phyloP scores from a whole-genome alignment of 257 asterid species.

The Lithospermum erythrorhizon region DNA sequence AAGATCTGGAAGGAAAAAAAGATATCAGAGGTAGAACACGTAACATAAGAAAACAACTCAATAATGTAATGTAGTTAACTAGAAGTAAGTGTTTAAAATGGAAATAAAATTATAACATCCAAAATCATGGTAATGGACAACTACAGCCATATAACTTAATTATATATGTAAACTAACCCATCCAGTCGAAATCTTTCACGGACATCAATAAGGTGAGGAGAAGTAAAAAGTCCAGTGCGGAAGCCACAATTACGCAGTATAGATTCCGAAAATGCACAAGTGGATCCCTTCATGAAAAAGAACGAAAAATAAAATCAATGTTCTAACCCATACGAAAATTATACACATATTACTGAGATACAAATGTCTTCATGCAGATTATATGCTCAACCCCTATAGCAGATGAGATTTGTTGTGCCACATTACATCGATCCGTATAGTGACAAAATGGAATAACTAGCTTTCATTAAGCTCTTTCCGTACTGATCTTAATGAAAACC shows the following conservation, averaged over 20 bases:
- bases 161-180: conserved; percentile 44
- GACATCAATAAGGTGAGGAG: conserved; percentile 95
- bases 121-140: neutral
- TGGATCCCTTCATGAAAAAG: conserved; percentile 64
- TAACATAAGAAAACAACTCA: too few relatives aligned
- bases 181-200: conserved; percentile 88
- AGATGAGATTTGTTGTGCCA: neutral
- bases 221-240: conserved; percentile 87
- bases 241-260: conserved; percentile 87
- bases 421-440: neutral
- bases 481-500: neutral
- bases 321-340: conserved; percentile 2
- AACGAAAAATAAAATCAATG: conserved; percentile 20
- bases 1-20: too few relatives aligned
- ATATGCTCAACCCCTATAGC: neutral
- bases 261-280: conserved; percentile 80
- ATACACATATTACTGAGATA: neutral
- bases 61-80: too few relatives aligned
- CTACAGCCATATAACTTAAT: neutral
- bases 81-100: too few relatives aligned
- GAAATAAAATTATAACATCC: neutral
- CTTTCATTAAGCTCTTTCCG: too few relatives aligned
- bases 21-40: too few relatives aligned
- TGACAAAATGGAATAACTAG: neutral
- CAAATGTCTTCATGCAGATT: neutral